Evolutionary conservation across 495 filamentous ascomycete species (phyloP).

Genomic region (Cudoniella acicularis): DNA sequence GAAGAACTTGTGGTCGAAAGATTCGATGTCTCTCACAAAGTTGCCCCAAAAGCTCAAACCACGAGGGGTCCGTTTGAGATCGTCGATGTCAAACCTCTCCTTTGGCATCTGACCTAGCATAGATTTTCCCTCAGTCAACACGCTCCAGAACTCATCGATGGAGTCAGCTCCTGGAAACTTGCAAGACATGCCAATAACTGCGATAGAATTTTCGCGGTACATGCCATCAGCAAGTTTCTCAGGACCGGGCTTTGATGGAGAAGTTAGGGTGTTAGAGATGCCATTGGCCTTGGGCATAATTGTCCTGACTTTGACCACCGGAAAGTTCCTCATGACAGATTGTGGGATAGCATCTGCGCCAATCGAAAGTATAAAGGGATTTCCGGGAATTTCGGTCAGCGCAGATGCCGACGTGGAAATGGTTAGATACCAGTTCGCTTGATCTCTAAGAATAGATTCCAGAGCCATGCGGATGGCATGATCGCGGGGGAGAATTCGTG

Average conservation of each 20-base stretch:
- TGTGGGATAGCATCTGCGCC: no score
- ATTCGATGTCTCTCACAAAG: slow-evolving; percentile 45
- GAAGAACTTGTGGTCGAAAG: slow-evolving; percentile 60
- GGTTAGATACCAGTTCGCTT: no score
- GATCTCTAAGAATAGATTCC: no score
- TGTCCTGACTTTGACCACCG: no score
- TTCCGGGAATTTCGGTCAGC: no score
- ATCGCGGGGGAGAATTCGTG: no score
- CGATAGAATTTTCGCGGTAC: slow-evolving; percentile 26
- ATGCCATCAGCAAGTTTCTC: slow-evolving; percentile 14
- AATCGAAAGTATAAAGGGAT: no score
- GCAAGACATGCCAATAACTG: slow-evolving; percentile 43
- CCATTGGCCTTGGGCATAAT: slow-evolving; percentile 21
- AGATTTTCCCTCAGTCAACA: slow-evolving; percentile 18
- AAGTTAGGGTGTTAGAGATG: not conserved
- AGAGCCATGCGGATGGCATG: no score
- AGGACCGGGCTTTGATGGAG: no score
- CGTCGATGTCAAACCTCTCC: not conserved
- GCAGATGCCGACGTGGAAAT: no score
- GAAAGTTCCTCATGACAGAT: no score
- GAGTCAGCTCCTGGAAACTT: slow-evolving; percentile 36
- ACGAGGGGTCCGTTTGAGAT: not conserved
- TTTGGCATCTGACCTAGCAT: not conserved
- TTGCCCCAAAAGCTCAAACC: slow-evolving; percentile 37
- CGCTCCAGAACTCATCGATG: slow-evolving; percentile 39